Conservation (phyloP, 768 basidiomycete genomes). For the Suillus variegatus region DNA sequence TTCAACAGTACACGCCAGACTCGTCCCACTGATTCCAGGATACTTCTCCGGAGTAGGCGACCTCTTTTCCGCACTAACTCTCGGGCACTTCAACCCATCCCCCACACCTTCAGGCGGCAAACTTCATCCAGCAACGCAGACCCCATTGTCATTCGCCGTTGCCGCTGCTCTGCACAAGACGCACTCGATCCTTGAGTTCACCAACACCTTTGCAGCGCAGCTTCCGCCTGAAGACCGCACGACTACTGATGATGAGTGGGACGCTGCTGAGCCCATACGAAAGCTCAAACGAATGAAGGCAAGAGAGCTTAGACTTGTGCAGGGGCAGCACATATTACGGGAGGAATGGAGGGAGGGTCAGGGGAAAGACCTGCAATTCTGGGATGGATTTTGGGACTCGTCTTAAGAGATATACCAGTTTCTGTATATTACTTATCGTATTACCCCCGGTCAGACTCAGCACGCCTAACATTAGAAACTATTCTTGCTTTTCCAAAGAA, state of each 20-base stretch:
- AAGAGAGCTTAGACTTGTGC: slow-evolving; percentile 82
- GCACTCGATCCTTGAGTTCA: slow-evolving; percentile 67
- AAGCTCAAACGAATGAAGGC: slow-evolving; percentile 75
- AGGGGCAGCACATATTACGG: slow-evolving; percentile 70
- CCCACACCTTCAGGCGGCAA: slow-evolving; percentile 10
- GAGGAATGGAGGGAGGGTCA: slow-evolving; percentile 35
- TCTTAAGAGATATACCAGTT: not conserved
- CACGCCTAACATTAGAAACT: not conserved
- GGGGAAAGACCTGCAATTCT: slow-evolving; percentile 30
- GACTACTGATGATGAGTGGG: slow-evolving; percentile 78
- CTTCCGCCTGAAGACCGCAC: slow-evolving; percentile 62
- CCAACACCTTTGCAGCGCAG: slow-evolving; percentile 53
- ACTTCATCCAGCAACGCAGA: slow-evolving; percentile 19
- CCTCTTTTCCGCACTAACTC: slow-evolving; percentile 89
- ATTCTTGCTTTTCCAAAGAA: not conserved
- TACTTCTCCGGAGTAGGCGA: slow-evolving; percentile 98
- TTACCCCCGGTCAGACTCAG: not conserved
- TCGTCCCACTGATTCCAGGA: slow-evolving; percentile 78
- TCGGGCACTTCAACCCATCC: slow-evolving; percentile 67
- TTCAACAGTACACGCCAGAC: slow-evolving; percentile 64
- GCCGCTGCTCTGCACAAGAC: slow-evolving; percentile 77
- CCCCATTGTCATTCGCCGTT: slow-evolving; percentile 34
- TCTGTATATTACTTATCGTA: not conserved
- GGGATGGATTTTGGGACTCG: slow-evolving; percentile 37
- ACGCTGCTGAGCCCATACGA: slow-evolving; percentile 61